phyloP scores from a whole-genome alignment of 495 filamentous ascomycete genomes.

The Penicillium desertorum region DNA sequence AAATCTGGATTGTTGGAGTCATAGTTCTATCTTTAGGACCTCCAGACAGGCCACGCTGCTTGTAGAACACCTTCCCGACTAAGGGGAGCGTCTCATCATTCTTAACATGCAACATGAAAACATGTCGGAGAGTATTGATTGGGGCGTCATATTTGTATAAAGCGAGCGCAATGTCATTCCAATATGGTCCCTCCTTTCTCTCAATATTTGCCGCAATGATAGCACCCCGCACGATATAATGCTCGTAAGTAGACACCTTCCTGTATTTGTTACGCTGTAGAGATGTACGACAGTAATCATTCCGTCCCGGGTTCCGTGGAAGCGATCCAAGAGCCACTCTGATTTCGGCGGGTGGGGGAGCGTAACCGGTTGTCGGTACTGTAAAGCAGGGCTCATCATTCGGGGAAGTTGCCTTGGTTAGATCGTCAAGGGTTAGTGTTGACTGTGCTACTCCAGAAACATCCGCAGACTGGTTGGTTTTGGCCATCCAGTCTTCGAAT shows the following conservation, averaged over 20 bases:
- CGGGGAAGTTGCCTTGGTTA: not conserved
- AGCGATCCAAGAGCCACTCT: not conserved
- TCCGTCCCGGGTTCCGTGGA: not conserved
- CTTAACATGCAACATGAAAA: not conserved
- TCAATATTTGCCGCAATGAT: not conserved
- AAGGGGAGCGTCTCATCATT: not conserved
- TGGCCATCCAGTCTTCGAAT: not conserved
- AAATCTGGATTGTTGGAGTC: not conserved
- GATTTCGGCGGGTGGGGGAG: not conserved
- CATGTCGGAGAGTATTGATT: not conserved
- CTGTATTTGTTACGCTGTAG: not conserved
- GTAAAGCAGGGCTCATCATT: not conserved
- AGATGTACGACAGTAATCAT: not conserved
- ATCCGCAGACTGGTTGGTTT: not conserved
- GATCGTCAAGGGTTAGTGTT: not conserved
- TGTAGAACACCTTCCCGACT: not conserved
- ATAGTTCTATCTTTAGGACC: not conserved
- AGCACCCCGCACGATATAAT: not conserved
- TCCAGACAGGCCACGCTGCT: rapidly evolving
- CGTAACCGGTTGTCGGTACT: not conserved
- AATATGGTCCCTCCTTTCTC: not conserved
- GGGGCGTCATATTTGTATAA: not conserved
- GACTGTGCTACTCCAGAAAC: not conserved
- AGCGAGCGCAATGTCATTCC: not conserved
- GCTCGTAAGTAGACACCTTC: not conserved